Evolutionary conservation across 129 eudicot species (phyloP), one percentile per base, ranked within the genome.

Genomic region (Rutidosis leptorrhynchoides): DNA sequence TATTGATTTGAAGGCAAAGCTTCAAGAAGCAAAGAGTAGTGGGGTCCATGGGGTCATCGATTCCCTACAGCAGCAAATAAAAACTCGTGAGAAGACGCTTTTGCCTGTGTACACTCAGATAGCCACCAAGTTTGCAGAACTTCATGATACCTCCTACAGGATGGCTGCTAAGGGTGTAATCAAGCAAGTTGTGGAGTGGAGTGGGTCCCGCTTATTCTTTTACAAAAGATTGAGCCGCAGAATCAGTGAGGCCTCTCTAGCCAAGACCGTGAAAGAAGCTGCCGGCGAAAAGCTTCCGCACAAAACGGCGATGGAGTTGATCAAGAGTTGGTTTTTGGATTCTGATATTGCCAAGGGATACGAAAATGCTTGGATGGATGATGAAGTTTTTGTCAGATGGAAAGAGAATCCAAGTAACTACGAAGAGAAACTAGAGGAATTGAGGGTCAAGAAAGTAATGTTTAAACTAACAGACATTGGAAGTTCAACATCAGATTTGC

Each of bases 121-220:
- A 24, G 99, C 99, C 16, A 94, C 90, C 4, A 94, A 84, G 65
- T 94, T 94, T 48, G 97, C 99, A 11, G 99, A 94, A 61, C 80
- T 94, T 32, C 99, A 94, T 7, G 99, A 94, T 58, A 94, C 97
- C 4, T 86, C 99, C 1, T 77, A 79, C n/a, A 80, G 99, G 56
- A 94, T 94, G 97, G 96, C 95, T 27, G 95, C 83, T 16, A 89
- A 86, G 71, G 96, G 93, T 28, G 99, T 81, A 51, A 77, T 94
- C 19, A 79, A 71, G 52, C 65, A 89, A 45, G 93, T 94, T 11
- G 84, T 94, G 4, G 99, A 84, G 25, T 89, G 99, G 99, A 22
- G 40, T 5, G 49, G 45, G 17, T 94, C 95, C 28, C 76, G 99
- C 16, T 79, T 80, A 62, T 89, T 84, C 82, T 89, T 94, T 70